Evolutionary conservation across 257 asterid species (phyloP), one percentile per base, ranked within the genome.

Genomic region (Phtheirospermum japonicum): DNA sequence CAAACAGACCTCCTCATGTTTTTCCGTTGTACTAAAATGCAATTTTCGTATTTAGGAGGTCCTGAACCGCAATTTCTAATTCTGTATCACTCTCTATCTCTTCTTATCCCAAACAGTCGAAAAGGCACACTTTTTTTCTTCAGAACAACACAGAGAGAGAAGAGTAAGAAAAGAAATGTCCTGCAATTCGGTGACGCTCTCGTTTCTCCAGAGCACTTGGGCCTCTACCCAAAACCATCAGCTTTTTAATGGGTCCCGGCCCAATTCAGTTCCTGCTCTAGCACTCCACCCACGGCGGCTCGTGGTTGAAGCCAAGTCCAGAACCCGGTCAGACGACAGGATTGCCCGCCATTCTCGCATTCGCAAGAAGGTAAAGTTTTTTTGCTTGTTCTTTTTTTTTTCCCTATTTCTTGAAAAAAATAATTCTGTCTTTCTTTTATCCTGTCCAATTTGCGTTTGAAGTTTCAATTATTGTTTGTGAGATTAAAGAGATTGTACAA

Each of bases 331-430:
- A 9, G 80, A 85, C 59, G 83, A 85, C 78, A 75, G 90, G 55
- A 66, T 73, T 65, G 95, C 96, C 11, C 86, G 95, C 55, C 96
- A 90, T 71, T 1, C 45, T 40, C 93, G 97, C 57, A 76, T 90
- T 51, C 93, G 96, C 23, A 90, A 87, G 82, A 90, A 87, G 96
- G 97, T 74, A 57, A 20, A 39, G 46, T 39, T 39, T 39, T 12
- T 6, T 4, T 10, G 1, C 16, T 39, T 39, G 28, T 23, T 36
- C 43, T 9, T 11, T 5, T 18, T 12, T 10, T 50, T 52, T 20
- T 43, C 20, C 17, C 2, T 55, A 18, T 16, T 14, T 4, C 30
- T 33, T 40, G 3, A 9, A n/a, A n/a, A n/a, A n/a, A n/a, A n/a
- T n/a, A n/a, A 16, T 26, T 33, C 2, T 32, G 34, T 11, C 3